Evolutionary conservation across 2,329 filamentous ascomycete genomes (phyloP).

Genomic region (Elsinoe perseae): DNA sequence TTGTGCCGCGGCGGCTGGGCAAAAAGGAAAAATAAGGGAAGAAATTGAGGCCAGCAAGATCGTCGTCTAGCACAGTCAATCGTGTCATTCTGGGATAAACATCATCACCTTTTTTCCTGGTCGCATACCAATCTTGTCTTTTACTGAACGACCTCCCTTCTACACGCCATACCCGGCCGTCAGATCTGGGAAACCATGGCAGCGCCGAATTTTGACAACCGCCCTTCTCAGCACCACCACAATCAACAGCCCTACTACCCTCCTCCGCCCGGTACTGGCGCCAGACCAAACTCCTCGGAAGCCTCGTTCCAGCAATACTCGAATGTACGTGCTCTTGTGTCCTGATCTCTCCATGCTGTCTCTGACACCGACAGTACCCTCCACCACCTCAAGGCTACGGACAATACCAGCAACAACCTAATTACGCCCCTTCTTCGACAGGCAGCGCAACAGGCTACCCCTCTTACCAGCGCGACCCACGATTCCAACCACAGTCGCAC

Average conservation of each 20-base stretch:
- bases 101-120: background rate
- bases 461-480: constrained; percentile 1
- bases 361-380: background rate
- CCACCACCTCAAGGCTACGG: constrained; percentile 10
- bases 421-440: background rate
- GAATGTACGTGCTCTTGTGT: background rate
- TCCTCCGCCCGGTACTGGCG: constrained; percentile 1
- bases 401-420: constrained; percentile 1
- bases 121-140: too few species aligned
- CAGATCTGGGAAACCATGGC: constrained; percentile 4
- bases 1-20: background rate
- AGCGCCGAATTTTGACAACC: constrained; percentile 14
- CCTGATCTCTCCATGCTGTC: background rate
- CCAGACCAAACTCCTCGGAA: background rate
- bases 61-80: background rate
- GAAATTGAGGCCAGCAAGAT: background rate
- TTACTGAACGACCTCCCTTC: too few species aligned
- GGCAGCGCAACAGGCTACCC: background rate
- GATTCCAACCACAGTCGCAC: background rate
- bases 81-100: background rate
- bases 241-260: constrained; percentile 12
- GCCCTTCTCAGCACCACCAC: constrained; percentile 1
- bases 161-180: background rate
- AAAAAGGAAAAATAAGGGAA: background rate
- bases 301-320: constrained; percentile 8